phyloP scores from a whole-genome alignment of 306 rosid genomes.

The Parietaria judaica region DNA sequence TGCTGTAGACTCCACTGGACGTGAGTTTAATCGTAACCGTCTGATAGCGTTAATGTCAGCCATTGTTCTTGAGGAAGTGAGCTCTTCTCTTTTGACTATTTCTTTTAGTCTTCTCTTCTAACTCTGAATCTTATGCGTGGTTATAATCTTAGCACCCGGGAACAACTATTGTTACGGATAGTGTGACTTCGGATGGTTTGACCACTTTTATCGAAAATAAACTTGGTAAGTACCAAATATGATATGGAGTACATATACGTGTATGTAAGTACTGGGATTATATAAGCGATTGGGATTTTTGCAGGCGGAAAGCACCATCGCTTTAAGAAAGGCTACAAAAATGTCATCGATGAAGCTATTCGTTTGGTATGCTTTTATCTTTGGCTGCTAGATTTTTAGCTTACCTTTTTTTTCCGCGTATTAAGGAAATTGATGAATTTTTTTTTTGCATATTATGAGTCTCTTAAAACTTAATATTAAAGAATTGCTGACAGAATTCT shows the following conservation, averaged over 20 bases:
- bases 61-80: slow-evolving; percentile 89
- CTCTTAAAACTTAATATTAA: no score
- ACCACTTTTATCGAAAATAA: slow-evolving; percentile 84
- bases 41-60: slow-evolving; percentile 94
- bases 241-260: no score
- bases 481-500: slow-evolving; percentile 51
- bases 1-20: slow-evolving; percentile 87
- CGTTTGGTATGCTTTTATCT: slow-evolving; percentile 57
- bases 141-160: slow-evolving; percentile 64
- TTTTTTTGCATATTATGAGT: no score
- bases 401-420: neutral
- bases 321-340: slow-evolving; percentile 95
- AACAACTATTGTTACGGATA: slow-evolving; percentile 93
- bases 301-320: slow-evolving; percentile 91
- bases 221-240: slow-evolving; percentile 54
- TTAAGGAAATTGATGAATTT: no score
- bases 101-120: slow-evolving; percentile 4
- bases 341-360: slow-evolving; percentile 93
- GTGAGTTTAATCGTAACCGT: slow-evolving; percentile 83
- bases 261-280: no score
- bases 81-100: slow-evolving; percentile 16
- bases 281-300: slow-evolving; percentile 20
- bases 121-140: slow-evolving; percentile 9
- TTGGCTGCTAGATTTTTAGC: slow-evolving; percentile 9
- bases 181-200: slow-evolving; percentile 96